Base-by-base conservation (phyloP, 805 yeast species). In the Kregervanrija fluxuum region DNA sequence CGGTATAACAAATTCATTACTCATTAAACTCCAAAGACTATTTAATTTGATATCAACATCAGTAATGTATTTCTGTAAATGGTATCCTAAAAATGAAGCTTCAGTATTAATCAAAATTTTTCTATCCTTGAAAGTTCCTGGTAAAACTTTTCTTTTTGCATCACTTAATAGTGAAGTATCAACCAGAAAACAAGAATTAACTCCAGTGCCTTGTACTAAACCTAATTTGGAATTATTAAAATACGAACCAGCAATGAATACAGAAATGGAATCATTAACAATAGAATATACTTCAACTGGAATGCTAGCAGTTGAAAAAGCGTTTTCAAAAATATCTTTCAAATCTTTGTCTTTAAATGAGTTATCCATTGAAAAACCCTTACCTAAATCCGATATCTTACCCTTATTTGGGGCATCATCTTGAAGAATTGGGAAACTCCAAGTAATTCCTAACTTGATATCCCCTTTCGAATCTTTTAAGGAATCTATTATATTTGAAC, bases 151-250 rank as follows among this genome's bases (percentile, higher is more conserved):
- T 17, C 28, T 35, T 15, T 17, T 42, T 14, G 9, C 5, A 6
- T 11, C 5, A 22, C 37, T 13, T 39, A 69, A 49, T 16, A 77
- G 57, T 2, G 38, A 33, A 2, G 48, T 40, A 9, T 57, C 49
- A 8, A 58, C 28, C 14, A 65, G 53, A 63, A 77, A 66, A 61
- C 79, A 77, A 33, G 77, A 59, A 52, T 82, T 82, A 43, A 77
- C 60, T 1, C 90, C 90, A 3, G 90, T 82, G 1, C 90, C 89
- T 41, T 82, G 59, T 3, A 82, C 84, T 51, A 82, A 51, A 0
- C 85, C 83, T 38, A 81, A 52, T 45, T 63, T 55, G 43, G 71
- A 69, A 2, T 64, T 47, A 11, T 54, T 50, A 13, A 59, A 49
- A 11, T 59, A 59, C 14, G 59, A 52, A 9, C 80, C 81, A 0